Evolutionary conservation across 129 eudicot species (phyloP).

Genomic region (Flaveria sonorensis): DNA sequence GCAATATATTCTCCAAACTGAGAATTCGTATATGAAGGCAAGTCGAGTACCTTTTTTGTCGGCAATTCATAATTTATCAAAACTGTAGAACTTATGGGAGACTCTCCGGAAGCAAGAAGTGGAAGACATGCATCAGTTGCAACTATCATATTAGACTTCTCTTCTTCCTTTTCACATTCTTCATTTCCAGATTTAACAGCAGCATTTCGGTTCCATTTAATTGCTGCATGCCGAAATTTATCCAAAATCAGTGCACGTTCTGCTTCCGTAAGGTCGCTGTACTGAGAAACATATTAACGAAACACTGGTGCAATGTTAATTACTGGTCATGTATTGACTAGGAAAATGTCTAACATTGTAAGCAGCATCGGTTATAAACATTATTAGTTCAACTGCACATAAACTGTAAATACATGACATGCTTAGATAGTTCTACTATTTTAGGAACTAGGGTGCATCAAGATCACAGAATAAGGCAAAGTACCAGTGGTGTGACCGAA

Average conservation of each 20-base stretch:
- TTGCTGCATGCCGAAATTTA: slow-evolving; percentile 62
- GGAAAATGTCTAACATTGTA: too few relatives aligned
- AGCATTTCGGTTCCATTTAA: slow-evolving; percentile 60
- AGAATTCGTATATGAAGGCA: not conserved
- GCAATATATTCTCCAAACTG: too few relatives aligned
- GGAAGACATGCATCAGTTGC: slow-evolving; percentile 95
- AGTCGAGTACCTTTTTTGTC: slow-evolving; percentile 62
- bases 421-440: too few relatives aligned
- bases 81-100: slow-evolving; percentile 67
- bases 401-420: too few relatives aligned
- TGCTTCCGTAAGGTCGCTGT: slow-evolving; percentile 83
- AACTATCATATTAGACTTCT: slow-evolving; percentile 73
- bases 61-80: slow-evolving; percentile 89
- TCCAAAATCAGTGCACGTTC: slow-evolving; percentile 62
- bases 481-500: slow-evolving; percentile 65
- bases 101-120: slow-evolving; percentile 68
- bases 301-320: slow-evolving; percentile 12
- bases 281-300: slow-evolving; percentile 43
- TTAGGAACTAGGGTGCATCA: too few relatives aligned
- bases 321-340: not conserved
- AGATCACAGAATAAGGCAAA: not conserved
- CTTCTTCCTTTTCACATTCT: slow-evolving; percentile 50
- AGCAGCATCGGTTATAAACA: too few relatives aligned
- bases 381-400: too few relatives aligned
- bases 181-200: slow-evolving; percentile 43